phyloP scores from a whole-genome alignment of 371 early-diverging fungal genomes.

The Fennellomyces sp. region DNA sequence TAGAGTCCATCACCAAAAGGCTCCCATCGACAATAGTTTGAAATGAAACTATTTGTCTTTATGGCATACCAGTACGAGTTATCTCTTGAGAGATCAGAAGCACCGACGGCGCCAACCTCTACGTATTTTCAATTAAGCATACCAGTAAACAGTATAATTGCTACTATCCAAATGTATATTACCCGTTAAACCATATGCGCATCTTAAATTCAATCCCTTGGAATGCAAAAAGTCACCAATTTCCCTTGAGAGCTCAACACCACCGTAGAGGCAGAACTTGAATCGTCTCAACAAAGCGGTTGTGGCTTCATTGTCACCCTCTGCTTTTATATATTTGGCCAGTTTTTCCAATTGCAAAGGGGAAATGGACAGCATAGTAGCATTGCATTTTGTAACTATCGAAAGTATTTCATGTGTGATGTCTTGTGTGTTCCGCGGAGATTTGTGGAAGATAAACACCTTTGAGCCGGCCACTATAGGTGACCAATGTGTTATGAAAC shows the following conservation, averaged over 20 bases:
- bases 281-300: background rate
- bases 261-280: slow-evolving; percentile 4
- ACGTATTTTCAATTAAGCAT: too few species aligned
- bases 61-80: too few species aligned
- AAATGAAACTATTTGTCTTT: too few species aligned
- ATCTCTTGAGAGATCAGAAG: too few species aligned
- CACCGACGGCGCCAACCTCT: too few species aligned
- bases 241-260: background rate
- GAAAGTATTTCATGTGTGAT: background rate
- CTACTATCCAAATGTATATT: too few species aligned
- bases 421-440: too few species aligned
- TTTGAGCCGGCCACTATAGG: background rate
- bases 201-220: slow-evolving; percentile 5
- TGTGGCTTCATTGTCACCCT: background rate
- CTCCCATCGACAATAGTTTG: slow-evolving; percentile 1
- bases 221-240: slow-evolving; percentile 2
- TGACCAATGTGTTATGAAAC: background rate
- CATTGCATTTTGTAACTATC: background rate
- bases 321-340: background rate
- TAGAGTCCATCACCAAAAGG: background rate
- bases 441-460: too few species aligned
- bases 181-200: slow-evolving; percentile 12
- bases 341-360: background rate
- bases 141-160: too few species aligned
- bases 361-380: background rate